phyloP scores from a whole-genome alignment of 768 basidiomycete species.

The Mycena leptocephala region DNA sequence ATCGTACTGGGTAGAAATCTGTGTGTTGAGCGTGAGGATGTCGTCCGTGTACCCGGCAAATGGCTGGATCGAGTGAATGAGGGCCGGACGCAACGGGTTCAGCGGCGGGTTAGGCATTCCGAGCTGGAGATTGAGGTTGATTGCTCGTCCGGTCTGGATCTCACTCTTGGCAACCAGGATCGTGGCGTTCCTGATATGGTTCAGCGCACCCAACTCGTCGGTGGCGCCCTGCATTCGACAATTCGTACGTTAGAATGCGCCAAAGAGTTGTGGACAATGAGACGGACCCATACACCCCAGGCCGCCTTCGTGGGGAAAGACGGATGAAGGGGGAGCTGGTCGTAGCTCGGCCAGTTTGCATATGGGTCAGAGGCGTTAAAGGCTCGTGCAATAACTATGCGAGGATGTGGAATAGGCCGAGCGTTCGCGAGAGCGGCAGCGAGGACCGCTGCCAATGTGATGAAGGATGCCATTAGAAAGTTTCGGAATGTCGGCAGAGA shows the following conservation, averaged over 20 bases:
- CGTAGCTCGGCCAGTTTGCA: conserved; percentile 32
- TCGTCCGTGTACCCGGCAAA: conserved; percentile 25
- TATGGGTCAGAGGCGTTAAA: conserved; percentile 18
- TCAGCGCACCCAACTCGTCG: conserved; percentile 30
- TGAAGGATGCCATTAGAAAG: conserved; percentile 6
- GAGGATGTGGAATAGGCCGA: not conserved
- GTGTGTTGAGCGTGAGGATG: conserved; percentile 31
- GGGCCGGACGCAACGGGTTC: not conserved
- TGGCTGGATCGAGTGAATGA: conserved; percentile 17
- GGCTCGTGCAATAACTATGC: not conserved
- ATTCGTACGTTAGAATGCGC: not conserved
- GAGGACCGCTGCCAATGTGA: not conserved
- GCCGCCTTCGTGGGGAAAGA: conserved; percentile 33
- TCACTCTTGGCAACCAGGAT: conserved; percentile 22
- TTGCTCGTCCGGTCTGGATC: conserved; percentile 9
- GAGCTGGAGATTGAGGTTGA: conserved; percentile 26
- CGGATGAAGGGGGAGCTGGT: conserved; percentile 27
- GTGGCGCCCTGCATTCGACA: not conserved
- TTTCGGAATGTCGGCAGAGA: not conserved
- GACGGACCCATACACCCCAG: conserved; percentile 34
- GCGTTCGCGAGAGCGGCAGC: not conserved
- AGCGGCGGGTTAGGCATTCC: conserved; percentile 28
- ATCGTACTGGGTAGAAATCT: conserved; percentile 28
- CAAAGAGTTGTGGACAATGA: not conserved
- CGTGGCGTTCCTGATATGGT: conserved; percentile 27